These are phyloP conservation scores for Juglanconis oblonga DNA, from an alignment of 2,329 filamentous ascomycete genomes.

Conservation along the genomic window DNA sequence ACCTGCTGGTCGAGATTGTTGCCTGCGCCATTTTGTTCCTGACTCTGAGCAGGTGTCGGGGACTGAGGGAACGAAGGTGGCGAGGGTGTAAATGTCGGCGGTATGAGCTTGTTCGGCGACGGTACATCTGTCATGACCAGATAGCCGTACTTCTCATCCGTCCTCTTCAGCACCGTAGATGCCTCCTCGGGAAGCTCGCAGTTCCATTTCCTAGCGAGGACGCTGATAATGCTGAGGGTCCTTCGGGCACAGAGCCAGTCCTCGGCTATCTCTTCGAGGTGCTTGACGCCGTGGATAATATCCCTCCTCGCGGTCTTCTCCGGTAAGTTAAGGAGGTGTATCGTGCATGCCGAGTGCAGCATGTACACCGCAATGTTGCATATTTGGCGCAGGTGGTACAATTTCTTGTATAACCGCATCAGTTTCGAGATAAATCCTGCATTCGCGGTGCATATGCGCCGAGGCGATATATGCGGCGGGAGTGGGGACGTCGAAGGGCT, in stretches of 20 bases:
- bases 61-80: conserved; percentile 21
- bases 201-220: conserved; percentile 85
- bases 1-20: conserved; percentile 31
- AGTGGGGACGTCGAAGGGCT: conserved; percentile 76
- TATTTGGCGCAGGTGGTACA: conserved; percentile 87
- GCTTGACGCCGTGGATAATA: conserved; percentile 84
- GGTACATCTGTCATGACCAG: conserved; percentile 62
- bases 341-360: conserved; percentile 88
- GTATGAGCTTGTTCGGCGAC: conserved; percentile 43
- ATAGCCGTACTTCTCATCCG: conserved; percentile 75
- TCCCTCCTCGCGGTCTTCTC: conserved; percentile 89
- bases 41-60: conserved; percentile 21
- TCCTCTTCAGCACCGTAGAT: conserved; percentile 67
- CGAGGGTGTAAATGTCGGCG: conserved; percentile 23
- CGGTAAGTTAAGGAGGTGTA: conserved; percentile 88
- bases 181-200: conserved; percentile 86
- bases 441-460: conserved; percentile 86
- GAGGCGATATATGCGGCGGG: conserved; percentile 81
- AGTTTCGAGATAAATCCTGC: conserved; percentile 88
- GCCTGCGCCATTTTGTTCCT: conserved; percentile 33
- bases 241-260: conserved; percentile 88
- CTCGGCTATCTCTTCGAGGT: conserved; percentile 93
- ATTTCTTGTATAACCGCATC: conserved; percentile 90
- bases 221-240: conserved; percentile 79
- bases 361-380: conserved; percentile 98